phyloP scores from a whole-genome alignment of 371 early-diverging fungal genomes.

The Mucor racemosus region DNA sequence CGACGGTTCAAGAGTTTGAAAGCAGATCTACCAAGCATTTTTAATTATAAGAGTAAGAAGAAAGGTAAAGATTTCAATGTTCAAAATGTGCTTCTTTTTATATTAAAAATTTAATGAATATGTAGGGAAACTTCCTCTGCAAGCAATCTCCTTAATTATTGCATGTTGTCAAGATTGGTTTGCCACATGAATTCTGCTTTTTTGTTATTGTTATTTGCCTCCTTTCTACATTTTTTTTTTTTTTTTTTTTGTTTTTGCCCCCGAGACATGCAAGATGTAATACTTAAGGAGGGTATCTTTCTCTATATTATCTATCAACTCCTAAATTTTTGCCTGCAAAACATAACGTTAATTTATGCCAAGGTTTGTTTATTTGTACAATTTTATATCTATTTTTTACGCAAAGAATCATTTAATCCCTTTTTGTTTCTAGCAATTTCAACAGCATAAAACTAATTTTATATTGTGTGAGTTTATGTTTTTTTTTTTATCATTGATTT shows the following conservation, averaged over 20 bases:
- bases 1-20: slow-evolving; percentile 33
- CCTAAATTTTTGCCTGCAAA: background rate
- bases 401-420: slow-evolving; percentile 66
- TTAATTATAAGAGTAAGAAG: slow-evolving; percentile 8
- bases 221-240: background rate
- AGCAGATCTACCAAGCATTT: slow-evolving; percentile 46
- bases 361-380: slow-evolving; percentile 13
- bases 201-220: background rate
- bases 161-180: slow-evolving; percentile 22
- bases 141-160: background rate
- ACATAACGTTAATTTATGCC: background rate
- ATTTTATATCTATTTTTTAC: slow-evolving; percentile 23
- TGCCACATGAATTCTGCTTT: slow-evolving; percentile 12
- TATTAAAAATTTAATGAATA: slow-evolving; percentile 10
- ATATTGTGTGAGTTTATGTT: no score
- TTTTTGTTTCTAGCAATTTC: slow-evolving; percentile 90
- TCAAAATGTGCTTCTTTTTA: background rate
- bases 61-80: background rate
- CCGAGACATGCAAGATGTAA: background rate
- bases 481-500: no score
- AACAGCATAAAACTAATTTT: slow-evolving; percentile 79
- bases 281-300: slow-evolving; percentile 1
- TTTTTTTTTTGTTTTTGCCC: background rate
- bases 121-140: slow-evolving; percentile 24
- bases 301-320: background rate